Base-by-base conservation (phyloP, 1,139 yeast species). In the Hansenula sp. region DNA sequence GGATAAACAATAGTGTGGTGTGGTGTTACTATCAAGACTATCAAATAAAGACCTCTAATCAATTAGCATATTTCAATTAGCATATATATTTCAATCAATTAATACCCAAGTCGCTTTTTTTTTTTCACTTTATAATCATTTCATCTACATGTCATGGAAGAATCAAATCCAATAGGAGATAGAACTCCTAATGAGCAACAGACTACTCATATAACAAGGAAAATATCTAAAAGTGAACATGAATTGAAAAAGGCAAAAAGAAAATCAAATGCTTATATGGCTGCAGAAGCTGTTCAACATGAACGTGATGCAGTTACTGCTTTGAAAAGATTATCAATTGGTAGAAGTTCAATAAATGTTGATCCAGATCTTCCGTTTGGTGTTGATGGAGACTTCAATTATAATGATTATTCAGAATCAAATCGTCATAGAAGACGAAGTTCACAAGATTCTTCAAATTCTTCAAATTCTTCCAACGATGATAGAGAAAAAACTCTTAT, bases 281-380 rank as follows among this genome's bases (percentile, higher is more conserved):
- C 62, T 2, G 62, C 59, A 3, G 68, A 70, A 32, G 69, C 71
- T 11, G 74, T 72, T 16, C 74, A 72, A 38, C 75, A 71, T 45
- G 78, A 73, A 48, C 60, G 72, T 57, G 65, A 65, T 44, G 69
- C 69, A 22, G 64, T 73, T 36, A 68, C 72, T 44, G 68, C 73
- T 2, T 55, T 73, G 39, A 72, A 72, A 45, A 62, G 78, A 29
- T 59, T 73, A 3, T 69, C 75, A 2, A 63, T 72, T 37, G 75
- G 75, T 31, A 64, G 71, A 12, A 53, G 61, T 6, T 60, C 69
- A 7, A 51, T 70, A 4, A 44, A 51, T 2, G 48, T 65, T 33
- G 77, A 72, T 46, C 77, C 77, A 1, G 77, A 72, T 46, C 48
- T 72, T 29, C 71, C 74, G 0, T 56, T 42, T 40, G 55, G 54